A percentile compares a stretch with the other conserved stretches of the same genome.
phyloP scores from a whole-genome alignment of 192 early-diverging fungal genomes.

The Backusella macrospora region DNA sequence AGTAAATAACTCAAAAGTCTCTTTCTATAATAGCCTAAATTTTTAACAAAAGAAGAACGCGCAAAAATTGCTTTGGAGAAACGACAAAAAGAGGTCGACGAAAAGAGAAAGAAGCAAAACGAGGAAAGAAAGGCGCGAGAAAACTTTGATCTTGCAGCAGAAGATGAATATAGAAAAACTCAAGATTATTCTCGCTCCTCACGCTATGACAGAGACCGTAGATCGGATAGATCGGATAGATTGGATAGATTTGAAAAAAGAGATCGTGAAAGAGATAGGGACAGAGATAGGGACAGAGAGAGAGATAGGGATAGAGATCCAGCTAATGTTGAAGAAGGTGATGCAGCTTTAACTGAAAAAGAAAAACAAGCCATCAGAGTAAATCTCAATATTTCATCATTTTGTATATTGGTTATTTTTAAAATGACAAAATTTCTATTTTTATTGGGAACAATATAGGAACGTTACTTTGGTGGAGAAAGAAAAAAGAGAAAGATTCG shows the following conservation, averaged over 20 bases:
- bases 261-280: slow-evolving; percentile 15
- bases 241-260: slow-evolving; percentile 22
- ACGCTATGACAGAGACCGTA: slow-evolving; percentile 37
- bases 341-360: slow-evolving; percentile 39
- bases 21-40: slow-evolving; percentile 62
- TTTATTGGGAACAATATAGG: slow-evolving; percentile 38
- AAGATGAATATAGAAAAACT: slow-evolving; percentile 38
- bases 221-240: slow-evolving; percentile 23
- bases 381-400: not conserved
- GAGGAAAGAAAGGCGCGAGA: slow-evolving; percentile 61
- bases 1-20: not conserved
- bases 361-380: slow-evolving; percentile 47
- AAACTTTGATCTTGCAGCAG: slow-evolving; percentile 56
- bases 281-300: not conserved
- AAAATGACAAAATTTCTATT: not conserved
- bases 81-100: slow-evolving; percentile 80
- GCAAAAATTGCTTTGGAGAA: slow-evolving; percentile 84
- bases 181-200: slow-evolving; percentile 42
- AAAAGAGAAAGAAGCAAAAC: slow-evolving; percentile 61
- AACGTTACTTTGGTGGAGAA: slow-evolving; percentile 87
- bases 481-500: slow-evolving; percentile 75
- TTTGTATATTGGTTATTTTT: not conserved
- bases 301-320: not conserved
- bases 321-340: not conserved
- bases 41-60: slow-evolving; percentile 91